These are phyloP conservation scores for Wolfiporia cocos DNA, from an alignment of 1,284 basidiomycete genomes.

Conservation along the genomic window DNA sequence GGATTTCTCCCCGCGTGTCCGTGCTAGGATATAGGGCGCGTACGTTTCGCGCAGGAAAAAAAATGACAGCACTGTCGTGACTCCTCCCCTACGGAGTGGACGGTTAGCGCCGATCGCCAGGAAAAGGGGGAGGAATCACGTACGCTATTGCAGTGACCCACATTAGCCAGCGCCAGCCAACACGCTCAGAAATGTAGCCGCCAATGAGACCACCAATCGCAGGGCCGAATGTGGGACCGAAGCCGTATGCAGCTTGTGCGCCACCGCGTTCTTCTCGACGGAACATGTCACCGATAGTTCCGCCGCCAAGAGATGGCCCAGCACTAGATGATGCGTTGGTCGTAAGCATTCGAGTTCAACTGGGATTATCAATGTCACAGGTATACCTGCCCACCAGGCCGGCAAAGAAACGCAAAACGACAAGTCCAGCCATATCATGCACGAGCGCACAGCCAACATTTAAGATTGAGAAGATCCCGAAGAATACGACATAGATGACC, in stretches of 20 bases:
- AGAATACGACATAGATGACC: conserved; percentile 6
- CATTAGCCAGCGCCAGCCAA: conserved; percentile 9
- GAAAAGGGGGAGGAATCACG: neutral
- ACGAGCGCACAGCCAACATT: conserved; percentile 9
- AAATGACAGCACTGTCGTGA: conserved; percentile 5
- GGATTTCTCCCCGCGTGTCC: conserved; percentile 4
- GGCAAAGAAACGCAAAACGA: conserved; percentile 6
- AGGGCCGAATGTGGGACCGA: conserved; percentile 9
- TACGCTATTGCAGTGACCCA: conserved; percentile 9
- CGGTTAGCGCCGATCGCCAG: neutral
- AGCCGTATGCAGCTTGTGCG: conserved; percentile 8
- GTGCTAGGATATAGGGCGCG: conserved; percentile 7
- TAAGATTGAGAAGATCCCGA: conserved; percentile 6
- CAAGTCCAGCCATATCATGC: conserved; percentile 2
- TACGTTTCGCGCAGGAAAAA: conserved; percentile 10
- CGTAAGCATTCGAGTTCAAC: too few species aligned
- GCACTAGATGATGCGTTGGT: conserved; percentile 4
- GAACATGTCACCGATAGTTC: conserved; percentile 11
- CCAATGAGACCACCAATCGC: conserved; percentile 10
- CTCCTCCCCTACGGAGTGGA: conserved; percentile 1
- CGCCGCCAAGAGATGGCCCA: conserved; percentile 7
- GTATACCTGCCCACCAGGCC: conserved; percentile 8
- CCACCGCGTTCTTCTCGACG: conserved; percentile 9
- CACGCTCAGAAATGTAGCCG: conserved; percentile 8
- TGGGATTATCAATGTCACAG: too few species aligned